Evolutionary conservation across 2,329 filamentous ascomycete species (phyloP), one percentile per base, ranked within the genome.

Genomic region (Fusarium coicis): DNA sequence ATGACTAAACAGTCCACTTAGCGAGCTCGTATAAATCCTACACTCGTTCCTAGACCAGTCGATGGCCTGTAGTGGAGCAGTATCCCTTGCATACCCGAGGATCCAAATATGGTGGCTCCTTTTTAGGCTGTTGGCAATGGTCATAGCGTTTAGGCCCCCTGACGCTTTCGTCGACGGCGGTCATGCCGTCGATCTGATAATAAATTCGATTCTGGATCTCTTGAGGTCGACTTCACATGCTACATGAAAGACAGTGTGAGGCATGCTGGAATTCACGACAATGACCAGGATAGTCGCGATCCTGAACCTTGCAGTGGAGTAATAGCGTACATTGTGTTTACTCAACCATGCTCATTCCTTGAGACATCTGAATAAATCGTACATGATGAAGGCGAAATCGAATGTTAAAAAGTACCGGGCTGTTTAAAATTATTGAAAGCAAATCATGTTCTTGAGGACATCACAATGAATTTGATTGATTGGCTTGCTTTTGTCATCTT

Each of bases 401-500:
- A n/a, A n/a, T n/a, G n/a, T n/a, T n/a, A n/a, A n/a, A n/a, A n/a
- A n/a, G n/a, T n/a, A n/a, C n/a, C n/a, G n/a, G n/a, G n/a, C n/a
- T n/a, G n/a, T n/a, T n/a, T n/a, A n/a, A n/a, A n/a, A n/a, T n/a
- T n/a, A n/a, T n/a, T n/a, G n/a, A n/a, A 44, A 26, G 7, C 7
- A 9, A 44, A 12, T 6, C 5, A 19, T 26, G 5, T 19, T 26
- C 43, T 10, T 3, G 0, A 12, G 3, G 10, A 23, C 4, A 19
- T 10, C 1, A 5, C 7, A 6, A 19, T 10, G 23, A 3, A 18
- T 14, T 19, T 26, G 0, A 7, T 19, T 26, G 4, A 6, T 12
- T 44, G 4, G 26, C 14, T 18, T 14, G 0, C 11, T 44, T 26
- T 26, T 8, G 5, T 23, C 23, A 19, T 10, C 3, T 9, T 12